These are phyloP conservation scores for Yarrowia sp. DNA, from an alignment of 805 yeast genomes.

Conservation along the genomic window DNA sequence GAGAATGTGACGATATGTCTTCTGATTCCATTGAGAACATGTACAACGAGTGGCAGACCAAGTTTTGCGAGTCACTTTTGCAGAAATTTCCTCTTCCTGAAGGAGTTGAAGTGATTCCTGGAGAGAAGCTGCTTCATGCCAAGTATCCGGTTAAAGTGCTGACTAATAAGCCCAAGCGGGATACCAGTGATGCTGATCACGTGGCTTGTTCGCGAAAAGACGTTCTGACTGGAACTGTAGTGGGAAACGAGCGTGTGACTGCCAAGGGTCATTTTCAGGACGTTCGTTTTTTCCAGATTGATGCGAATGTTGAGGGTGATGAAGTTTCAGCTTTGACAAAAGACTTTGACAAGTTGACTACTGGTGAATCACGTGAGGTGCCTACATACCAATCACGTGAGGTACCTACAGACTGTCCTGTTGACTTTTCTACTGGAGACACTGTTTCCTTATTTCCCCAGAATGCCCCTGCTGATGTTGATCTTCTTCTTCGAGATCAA, in stretches of 20 bases:
- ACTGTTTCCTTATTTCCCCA: conserved; percentile 77
- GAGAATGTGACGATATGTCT: conserved; percentile 89
- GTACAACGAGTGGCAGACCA: conserved; percentile 74
- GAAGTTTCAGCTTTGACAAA: conserved; percentile 41
- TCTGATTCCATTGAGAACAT: conserved; percentile 74
- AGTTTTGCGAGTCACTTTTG: conserved; percentile 53
- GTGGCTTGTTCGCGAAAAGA: conserved; percentile 50
- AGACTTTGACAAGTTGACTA: conserved; percentile 10
- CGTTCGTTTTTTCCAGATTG: conserved; percentile 68
- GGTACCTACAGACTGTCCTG: conserved; percentile 11
- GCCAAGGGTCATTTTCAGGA: conserved; percentile 83
- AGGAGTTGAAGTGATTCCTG: conserved; percentile 48
- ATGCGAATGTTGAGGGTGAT: conserved; percentile 28
- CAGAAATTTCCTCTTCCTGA: conserved; percentile 41
- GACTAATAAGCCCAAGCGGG: conserved; percentile 48
- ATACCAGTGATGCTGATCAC: conserved; percentile 42
- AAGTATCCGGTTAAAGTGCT: conserved; percentile 46
- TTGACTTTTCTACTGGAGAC: conserved; percentile 74
- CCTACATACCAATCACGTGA: neutral
- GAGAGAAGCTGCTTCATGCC: conserved; percentile 5
- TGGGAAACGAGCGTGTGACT: conserved; percentile 67
- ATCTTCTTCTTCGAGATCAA: conserved; percentile 69
- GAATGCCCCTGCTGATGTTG: conserved; percentile 70
- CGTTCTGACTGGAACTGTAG: conserved; percentile 56
- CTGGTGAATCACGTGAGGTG: neutral